Conservation (phyloP, 1,284 basidiomycete species). For the Malassezia psittaci region DNA sequence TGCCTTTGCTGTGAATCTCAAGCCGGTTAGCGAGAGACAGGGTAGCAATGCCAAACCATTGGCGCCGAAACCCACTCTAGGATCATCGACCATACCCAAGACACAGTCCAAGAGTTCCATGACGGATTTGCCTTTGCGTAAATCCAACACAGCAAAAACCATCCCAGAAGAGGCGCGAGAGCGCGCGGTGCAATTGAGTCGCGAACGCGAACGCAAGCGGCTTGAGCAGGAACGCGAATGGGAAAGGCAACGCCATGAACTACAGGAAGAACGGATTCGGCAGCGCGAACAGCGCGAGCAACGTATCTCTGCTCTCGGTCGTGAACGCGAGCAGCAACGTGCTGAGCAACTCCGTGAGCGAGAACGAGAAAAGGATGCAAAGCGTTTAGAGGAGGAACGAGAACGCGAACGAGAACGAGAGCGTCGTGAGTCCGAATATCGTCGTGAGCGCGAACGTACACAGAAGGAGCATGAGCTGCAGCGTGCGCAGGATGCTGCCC, state of each 20-base stretch:
- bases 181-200: neutral
- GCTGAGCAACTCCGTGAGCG: slow-evolving; percentile 14
- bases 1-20: neutral
- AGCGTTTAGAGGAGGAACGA: slow-evolving; percentile 22
- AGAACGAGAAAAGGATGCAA: slow-evolving; percentile 16
- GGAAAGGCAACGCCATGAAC: slow-evolving; percentile 25
- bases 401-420: slow-evolving; percentile 8
- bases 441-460: slow-evolving; percentile 9
- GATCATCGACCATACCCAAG: neutral
- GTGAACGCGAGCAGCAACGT: slow-evolving; percentile 12
- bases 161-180: neutral
- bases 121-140: slow-evolving; percentile 6
- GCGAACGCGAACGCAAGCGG: slow-evolving; percentile 13
- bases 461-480: slow-evolving; percentile 16
- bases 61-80: slow-evolving; percentile 3
- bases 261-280: slow-evolving; percentile 22
- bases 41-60: neutral
- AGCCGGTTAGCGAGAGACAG: neutral
- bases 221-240: slow-evolving; percentile 21
- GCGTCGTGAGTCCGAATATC: slow-evolving; percentile 11
- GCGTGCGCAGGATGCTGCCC: slow-evolving; percentile 11
- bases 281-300: slow-evolving; percentile 24
- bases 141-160: neutral
- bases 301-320: slow-evolving; percentile 4
- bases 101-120: neutral